Evolutionary conservation across 352 stramenopile genomes (phyloP).

Genomic region (Globisporangium spinosum): DNA sequence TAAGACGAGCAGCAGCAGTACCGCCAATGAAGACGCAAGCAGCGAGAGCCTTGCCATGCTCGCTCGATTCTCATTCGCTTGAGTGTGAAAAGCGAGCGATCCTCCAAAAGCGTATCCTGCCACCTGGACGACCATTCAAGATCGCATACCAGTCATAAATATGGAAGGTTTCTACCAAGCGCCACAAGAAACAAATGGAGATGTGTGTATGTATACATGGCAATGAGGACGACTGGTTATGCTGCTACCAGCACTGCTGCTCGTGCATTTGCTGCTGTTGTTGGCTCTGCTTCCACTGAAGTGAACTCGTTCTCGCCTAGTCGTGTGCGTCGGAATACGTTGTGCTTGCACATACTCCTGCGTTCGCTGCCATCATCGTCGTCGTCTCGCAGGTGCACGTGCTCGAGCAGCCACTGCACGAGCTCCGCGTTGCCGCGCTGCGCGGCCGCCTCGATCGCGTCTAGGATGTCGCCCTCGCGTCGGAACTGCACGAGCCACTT

Average conservation of each 20-base stretch:
- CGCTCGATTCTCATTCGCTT: background rate
- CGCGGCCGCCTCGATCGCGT: constrained; percentile 27
- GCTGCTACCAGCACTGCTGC: background rate
- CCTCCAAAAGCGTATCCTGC: background rate
- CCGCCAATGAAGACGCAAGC: background rate
- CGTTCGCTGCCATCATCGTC: background rate
- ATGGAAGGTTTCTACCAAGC: background rate
- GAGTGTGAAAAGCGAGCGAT: background rate
- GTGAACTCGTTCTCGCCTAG: background rate
- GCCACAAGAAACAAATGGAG: no score
- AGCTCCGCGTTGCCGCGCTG: constrained; percentile 17
- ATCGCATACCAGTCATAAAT: background rate
- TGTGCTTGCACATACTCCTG: background rate
- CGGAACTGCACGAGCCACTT: constrained; percentile 49
- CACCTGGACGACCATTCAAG: background rate
- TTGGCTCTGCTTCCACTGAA: background rate
- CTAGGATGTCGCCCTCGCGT: constrained; percentile 23
- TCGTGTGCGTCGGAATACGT: background rate
- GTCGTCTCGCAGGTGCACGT: constrained; percentile 19
- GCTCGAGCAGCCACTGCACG: constrained; percentile 22
- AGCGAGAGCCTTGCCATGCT: background rate
- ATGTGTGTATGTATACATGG: no score
- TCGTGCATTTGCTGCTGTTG: background rate
- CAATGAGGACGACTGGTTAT: background rate
- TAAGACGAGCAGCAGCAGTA: background rate